Percentiles rank a stretch among this genome's conserved stretches.
Conservation (phyloP, 176 grass and related monocot genomes). For the Oryza punctata region DNA sequence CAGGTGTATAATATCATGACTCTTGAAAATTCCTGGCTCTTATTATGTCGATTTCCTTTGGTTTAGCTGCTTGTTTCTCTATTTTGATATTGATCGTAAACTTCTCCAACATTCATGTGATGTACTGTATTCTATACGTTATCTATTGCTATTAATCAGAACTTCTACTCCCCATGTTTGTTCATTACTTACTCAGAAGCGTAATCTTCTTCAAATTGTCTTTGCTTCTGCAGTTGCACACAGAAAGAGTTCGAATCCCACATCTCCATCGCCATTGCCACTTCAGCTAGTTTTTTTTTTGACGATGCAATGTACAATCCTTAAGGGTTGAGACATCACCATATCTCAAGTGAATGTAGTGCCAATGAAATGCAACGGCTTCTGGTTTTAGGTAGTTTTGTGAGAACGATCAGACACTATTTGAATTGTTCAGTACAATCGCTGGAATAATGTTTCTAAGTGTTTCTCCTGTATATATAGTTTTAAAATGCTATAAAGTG, state of each 20-base stretch:
- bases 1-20: too few relatives aligned
- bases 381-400: slow-evolving; percentile 1
- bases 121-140: too few relatives aligned
- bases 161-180: neutral
- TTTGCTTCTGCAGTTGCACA: slow-evolving; percentile 12
- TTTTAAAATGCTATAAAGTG: neutral
- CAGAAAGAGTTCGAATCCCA: neutral
- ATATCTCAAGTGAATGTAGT: neutral
- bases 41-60: neutral
- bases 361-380: neutral
- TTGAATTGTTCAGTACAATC: neutral
- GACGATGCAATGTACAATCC: neutral
- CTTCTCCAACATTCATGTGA: neutral
- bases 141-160: too few relatives aligned
- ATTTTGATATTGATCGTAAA: neutral
- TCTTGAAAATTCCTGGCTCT: too few relatives aligned
- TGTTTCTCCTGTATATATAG: neutral
- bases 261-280: too few relatives aligned
- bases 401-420: neutral
- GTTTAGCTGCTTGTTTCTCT: neutral
- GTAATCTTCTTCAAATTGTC: neutral
- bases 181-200: neutral
- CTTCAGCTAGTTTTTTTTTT: too few relatives aligned
- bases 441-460: too few relatives aligned
- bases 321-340: neutral